These are phyloP conservation scores for Pseudogymnoascus sp. DNA, from an alignment of 2,329 filamentous ascomycete genomes.

Conservation along the genomic window DNA sequence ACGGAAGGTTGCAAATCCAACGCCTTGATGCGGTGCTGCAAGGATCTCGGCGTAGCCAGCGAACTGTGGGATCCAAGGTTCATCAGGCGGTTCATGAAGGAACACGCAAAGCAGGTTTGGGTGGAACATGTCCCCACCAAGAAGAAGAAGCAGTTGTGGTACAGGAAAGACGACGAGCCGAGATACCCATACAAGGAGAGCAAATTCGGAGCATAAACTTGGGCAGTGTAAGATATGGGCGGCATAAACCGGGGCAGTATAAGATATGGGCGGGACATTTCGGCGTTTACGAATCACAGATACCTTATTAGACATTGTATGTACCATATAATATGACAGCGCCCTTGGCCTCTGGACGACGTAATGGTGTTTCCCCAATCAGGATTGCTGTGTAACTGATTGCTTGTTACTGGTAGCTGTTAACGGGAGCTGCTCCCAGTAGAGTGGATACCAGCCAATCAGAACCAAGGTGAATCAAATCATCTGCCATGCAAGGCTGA, in stretches of 20 bases:
- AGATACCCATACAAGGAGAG: constrained; percentile 52
- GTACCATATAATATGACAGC: constrained; percentile 7
- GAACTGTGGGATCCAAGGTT: constrained; percentile 96
- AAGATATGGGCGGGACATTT: not conserved
- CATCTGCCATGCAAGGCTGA: not conserved
- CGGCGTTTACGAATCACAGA: constrained; percentile 6
- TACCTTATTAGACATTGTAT: constrained; percentile 4
- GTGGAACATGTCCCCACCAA: constrained; percentile 82
- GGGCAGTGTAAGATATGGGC: not conserved
- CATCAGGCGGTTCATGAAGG: constrained; percentile 72
- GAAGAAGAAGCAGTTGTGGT: constrained; percentile 82
- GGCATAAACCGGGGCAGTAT: not conserved
- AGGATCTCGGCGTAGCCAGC: constrained; percentile 88
- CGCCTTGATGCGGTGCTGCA: constrained; percentile 95
- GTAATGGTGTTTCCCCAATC: not conserved
- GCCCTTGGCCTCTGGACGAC: not conserved
- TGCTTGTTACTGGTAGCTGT: not conserved
- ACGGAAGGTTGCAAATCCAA: constrained; percentile 98
- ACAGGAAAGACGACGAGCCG: constrained; percentile 73
- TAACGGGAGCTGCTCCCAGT: not conserved
- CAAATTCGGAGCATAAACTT: constrained; percentile 21
- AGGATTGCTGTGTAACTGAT: constrained; percentile 1
- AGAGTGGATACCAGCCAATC: not conserved
- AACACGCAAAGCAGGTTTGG: constrained; percentile 71
- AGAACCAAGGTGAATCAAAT: not conserved